Evolutionary conservation across 78 protist genomes (phyloP).

Genomic region (Planoprotostelium fungivorum): DNA sequence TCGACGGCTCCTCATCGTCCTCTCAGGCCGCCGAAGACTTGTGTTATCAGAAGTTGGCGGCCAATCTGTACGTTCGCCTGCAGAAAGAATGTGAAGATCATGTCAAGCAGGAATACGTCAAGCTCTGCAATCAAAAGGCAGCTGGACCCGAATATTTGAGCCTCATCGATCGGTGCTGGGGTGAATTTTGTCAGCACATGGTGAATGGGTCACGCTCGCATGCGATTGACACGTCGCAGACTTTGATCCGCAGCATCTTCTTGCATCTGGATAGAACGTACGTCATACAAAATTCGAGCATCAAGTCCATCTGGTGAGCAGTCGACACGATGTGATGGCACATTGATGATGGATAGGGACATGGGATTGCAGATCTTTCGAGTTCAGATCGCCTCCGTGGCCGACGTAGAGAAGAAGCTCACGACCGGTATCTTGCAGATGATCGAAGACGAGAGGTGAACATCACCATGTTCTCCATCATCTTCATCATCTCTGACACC

Average conservation of each 20-base stretch:
- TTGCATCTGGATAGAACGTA: slow-evolving; percentile 82
- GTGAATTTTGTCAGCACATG: slow-evolving; percentile 36
- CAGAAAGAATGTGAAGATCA: background rate
- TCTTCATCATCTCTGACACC: no score
- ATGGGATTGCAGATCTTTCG: slow-evolving; percentile 75
- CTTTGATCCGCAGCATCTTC: slow-evolving; percentile 72
- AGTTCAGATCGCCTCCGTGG: background rate
- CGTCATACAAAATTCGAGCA: slow-evolving; percentile 30
- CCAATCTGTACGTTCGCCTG: background rate
- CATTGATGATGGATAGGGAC: slow-evolving; percentile 27
- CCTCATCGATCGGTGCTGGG: slow-evolving; percentile 30
- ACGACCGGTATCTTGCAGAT: slow-evolving; percentile 29
- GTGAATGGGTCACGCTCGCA: slow-evolving; percentile 2
- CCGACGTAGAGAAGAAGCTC: slow-evolving; percentile 33
- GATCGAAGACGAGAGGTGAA: slow-evolving; percentile 46
- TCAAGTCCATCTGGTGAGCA: background rate
- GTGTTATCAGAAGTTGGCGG: background rate
- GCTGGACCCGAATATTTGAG: background rate
- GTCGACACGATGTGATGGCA: slow-evolving; percentile 12
- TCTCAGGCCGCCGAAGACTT: background rate
- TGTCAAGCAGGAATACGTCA: background rate
- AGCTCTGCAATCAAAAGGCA: background rate
- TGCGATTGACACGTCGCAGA: slow-evolving; percentile 12
- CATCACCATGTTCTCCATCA: no score
- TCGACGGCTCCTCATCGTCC: no score